phyloP scores from a whole-genome alignment of 495 filamentous ascomycete species.

The Xylaria flabelliformis region DNA sequence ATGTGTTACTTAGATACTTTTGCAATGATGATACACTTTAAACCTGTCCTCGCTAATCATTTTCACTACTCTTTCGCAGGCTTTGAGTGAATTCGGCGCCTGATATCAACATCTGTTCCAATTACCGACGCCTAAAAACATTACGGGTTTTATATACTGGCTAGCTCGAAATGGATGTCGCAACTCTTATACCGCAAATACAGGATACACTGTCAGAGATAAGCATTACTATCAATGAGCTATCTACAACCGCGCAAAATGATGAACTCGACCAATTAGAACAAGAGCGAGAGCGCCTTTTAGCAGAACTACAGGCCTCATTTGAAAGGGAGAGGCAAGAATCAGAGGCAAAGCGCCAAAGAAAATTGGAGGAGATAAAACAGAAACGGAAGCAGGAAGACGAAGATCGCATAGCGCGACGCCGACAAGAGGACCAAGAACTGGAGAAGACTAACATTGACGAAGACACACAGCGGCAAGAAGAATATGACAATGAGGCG shows the following conservation, averaged over 20 bases:
- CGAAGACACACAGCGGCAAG: slow-evolving; percentile 37
- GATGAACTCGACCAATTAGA: slow-evolving; percentile 43
- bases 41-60: neutral
- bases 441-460: slow-evolving; percentile 27
- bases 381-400: slow-evolving; percentile 42
- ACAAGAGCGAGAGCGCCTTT: slow-evolving; percentile 33
- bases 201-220: slow-evolving; percentile 46
- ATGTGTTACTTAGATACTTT: neutral
- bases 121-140: neutral
- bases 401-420: slow-evolving; percentile 39
- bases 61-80: neutral
- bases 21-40: neutral
- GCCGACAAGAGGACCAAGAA: slow-evolving; percentile 42
- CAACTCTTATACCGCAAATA: slow-evolving; percentile 43
- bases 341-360: slow-evolving; percentile 29
- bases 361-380: slow-evolving; percentile 36
- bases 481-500: slow-evolving; percentile 31
- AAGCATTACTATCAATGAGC: slow-evolving; percentile 35
- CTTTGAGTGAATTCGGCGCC: no score
- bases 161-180: slow-evolving; percentile 35
- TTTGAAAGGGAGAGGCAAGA: slow-evolving; percentile 37
- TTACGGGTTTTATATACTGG: no score
- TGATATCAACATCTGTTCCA: no score
- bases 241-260: slow-evolving; percentile 39
- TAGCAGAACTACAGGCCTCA: slow-evolving; percentile 33